Evolutionary conservation across 768 basidiomycete genomes (phyloP), one percentile per base, ranked within the genome.

Genomic region (Trametes sanguinea): DNA sequence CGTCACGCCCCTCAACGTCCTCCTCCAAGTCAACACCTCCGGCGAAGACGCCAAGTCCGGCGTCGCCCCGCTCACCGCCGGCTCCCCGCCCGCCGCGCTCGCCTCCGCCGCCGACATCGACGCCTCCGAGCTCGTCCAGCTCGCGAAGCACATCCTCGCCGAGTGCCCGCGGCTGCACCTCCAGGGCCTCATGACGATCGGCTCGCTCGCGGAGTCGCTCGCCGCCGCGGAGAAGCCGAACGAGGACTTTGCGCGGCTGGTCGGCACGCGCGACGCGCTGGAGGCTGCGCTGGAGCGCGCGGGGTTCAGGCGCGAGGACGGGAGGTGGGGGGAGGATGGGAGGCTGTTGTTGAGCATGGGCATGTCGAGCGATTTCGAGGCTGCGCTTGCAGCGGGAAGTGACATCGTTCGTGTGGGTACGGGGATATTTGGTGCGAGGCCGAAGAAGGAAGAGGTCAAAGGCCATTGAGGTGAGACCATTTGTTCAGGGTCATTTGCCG

Each of bases 171-270:
- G 77, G 16, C 81, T 99, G 33, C 83, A 79, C 22, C 77, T 98
- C 4, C 84, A 87, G 53, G 97, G 97, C 4, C 76, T 99, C 51
- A 99, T 99, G 97, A 98, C 97, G 1, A 98, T 99, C 67, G 97
- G 97, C 1, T 85, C 94, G 16, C 80, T 92, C 54, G 81, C 86
- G 40, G 81, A 86, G 63, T 94, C 93, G 2, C 79, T 90, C 33
- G 69, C 76, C 9, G 80, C 81, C 0, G 76, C 73, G 0, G 77
- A 73, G 40, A 75, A 77, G 60, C 76, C 76, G 39, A 89, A 90
- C 68, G 80, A 81, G 1, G 95, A 98, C 73, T 98, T 98, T 68
- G 82, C 83, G 63, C 74, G 72, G 22, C 79, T 97, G 57, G 85
- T 81, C 63, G 76, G 76, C 66, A 90, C 91, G 13, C 77, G 89